phyloP scores from a whole-genome alignment of 1,284 basidiomycete genomes.

The Marasmius tenuissimus region DNA sequence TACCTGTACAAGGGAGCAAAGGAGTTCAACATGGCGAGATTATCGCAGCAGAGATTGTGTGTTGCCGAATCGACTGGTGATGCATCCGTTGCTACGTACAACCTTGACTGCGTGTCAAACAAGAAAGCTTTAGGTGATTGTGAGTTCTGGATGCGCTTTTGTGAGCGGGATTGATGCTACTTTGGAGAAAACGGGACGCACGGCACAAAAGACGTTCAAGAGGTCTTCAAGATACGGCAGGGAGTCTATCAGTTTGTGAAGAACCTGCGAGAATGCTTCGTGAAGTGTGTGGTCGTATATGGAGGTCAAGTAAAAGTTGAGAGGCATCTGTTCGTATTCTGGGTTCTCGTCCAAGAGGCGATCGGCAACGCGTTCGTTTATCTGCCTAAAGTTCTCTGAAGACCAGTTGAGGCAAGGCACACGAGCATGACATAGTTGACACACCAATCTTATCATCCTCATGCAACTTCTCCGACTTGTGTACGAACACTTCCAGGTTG shows the following conservation, averaged over 20 bases:
- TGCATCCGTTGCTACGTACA: constrained; percentile 86
- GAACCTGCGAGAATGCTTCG: constrained; percentile 82
- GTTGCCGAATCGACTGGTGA: constrained; percentile 90
- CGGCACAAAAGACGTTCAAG: constrained; percentile 80
- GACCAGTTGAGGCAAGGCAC: background rate
- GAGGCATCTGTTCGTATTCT: constrained; percentile 68
- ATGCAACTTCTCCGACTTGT: constrained; percentile 92
- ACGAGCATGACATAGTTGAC: constrained; percentile 17
- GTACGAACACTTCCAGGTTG: constrained; percentile 91
- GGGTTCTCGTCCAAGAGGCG: constrained; percentile 73
- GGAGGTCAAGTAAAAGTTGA: constrained; percentile 86
- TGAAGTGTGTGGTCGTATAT: constrained; percentile 89
- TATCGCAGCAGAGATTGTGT: constrained; percentile 89
- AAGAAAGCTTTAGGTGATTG: constrained; percentile 91
- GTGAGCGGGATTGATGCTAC: background rate
- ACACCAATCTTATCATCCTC: constrained; percentile 91
- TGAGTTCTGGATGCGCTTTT: constrained; percentile 59
- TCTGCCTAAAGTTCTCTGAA: constrained; percentile 84
- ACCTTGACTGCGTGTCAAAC: constrained; percentile 84
- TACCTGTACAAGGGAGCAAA: constrained; percentile 87
- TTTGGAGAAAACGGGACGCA: constrained; percentile 32
- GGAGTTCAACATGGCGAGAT: constrained; percentile 83
- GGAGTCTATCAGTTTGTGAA: constrained; percentile 73
- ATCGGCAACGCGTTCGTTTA: constrained; percentile 83
- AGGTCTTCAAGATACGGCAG: constrained; percentile 77